These are phyloP conservation scores for Solanum tarijense DNA, from an alignment of 257 asterid species.

Conservation along the genomic window DNA sequence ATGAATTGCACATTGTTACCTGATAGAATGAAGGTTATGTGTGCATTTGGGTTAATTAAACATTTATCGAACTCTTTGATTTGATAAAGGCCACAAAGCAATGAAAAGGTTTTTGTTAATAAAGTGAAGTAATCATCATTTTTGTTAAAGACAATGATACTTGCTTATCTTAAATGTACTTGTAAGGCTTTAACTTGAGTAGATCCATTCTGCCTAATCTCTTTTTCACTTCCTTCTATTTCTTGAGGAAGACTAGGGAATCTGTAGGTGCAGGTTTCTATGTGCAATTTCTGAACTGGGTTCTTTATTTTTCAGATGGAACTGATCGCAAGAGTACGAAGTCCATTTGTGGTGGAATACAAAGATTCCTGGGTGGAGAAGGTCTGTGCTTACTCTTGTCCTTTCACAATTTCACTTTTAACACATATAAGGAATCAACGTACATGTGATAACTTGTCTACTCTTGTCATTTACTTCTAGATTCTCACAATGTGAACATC, in stretches of 20 bases:
- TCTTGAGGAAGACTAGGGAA: not conserved
- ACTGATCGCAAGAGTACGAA: slow-evolving; percentile 70
- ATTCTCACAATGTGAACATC: not conserved
- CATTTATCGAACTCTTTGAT: not conserved
- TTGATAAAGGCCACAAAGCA: not conserved
- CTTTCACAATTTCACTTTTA: not conserved
- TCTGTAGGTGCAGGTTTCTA: not conserved
- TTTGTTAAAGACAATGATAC: not conserved
- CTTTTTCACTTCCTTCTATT: not conserved
- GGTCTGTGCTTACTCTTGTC: slow-evolving; percentile 29
- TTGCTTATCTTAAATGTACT: not conserved
- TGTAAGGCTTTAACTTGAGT: not conserved
- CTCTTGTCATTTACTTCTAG: not conserved
- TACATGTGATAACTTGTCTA: not conserved
- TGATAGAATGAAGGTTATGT: not conserved
- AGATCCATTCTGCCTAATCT: not conserved
- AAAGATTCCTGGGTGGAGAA: slow-evolving; percentile 99
- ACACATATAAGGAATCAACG: not conserved
- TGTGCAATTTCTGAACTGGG: not conserved
- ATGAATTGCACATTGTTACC: not conserved
- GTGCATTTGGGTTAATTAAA: not conserved
- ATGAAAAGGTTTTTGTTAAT: not conserved
- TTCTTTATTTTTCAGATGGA: slow-evolving; percentile 67
- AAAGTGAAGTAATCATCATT: not conserved
- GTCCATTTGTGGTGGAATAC: slow-evolving; percentile 87